These are phyloP conservation scores for Aechmea fasciata DNA, from an alignment of 176 grass and related monocot genomes.

Conservation along the genomic window DNA sequence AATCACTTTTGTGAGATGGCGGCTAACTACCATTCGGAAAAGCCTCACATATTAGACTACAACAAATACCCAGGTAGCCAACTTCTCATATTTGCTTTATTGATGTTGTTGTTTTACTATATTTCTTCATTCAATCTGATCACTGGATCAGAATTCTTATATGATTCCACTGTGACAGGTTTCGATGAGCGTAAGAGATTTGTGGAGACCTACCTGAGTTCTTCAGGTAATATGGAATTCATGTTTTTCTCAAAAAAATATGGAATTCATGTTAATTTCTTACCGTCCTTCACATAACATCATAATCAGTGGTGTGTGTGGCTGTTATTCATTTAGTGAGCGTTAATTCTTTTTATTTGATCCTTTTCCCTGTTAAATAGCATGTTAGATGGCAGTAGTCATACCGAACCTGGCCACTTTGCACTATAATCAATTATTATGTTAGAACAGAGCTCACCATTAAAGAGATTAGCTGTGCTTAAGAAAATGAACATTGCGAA, in stretches of 20 bases:
- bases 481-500: too few relatives aligned
- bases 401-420: too few relatives aligned
- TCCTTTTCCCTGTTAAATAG: too few relatives aligned
- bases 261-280: neutral
- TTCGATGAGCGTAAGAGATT: slow-evolving; percentile 59
- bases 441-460: too few relatives aligned
- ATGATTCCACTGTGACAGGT: slow-evolving; percentile 33
- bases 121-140: slow-evolving; percentile 4
- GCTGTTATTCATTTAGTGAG: too few relatives aligned
- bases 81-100: neutral
- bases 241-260: neutral
- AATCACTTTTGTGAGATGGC: slow-evolving; percentile 99
- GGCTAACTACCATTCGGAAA: slow-evolving; percentile 75
- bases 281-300: neutral
- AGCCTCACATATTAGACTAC: slow-evolving; percentile 86
- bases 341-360: too few relatives aligned
- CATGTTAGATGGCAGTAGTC: too few relatives aligned
- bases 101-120: neutral
- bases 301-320: neutral
- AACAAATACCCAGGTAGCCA: slow-evolving; percentile 75
- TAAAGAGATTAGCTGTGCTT: too few relatives aligned
- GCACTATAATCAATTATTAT: too few relatives aligned
- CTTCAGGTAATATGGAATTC: slow-evolving; percentile 40
- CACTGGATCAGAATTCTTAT: slow-evolving; percentile 13
- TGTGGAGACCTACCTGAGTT: slow-evolving; percentile 64